Conservation (phyloP, 768 basidiomycete species). For the Russula dissimulans region DNA sequence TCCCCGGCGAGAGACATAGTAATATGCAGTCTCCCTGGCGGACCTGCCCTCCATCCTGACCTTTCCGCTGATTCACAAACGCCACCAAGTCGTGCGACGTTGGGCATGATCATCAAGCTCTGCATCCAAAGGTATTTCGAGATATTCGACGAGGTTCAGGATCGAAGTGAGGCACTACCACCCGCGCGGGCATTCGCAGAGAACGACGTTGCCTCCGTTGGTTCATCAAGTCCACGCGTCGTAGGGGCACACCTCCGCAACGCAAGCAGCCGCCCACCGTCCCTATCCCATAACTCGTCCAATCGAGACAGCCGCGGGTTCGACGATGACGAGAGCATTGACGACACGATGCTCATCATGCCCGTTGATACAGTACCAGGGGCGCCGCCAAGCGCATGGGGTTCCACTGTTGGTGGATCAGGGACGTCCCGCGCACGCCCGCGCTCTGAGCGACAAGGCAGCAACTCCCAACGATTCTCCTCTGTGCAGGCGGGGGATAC, state of each 20-base stretch:
- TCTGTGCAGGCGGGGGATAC: slow-evolving; percentile 28
- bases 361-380: slow-evolving; percentile 42
- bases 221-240: slow-evolving; percentile 11
- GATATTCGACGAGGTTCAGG: slow-evolving; percentile 73
- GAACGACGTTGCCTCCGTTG: slow-evolving; percentile 5
- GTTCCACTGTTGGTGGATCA: slow-evolving; percentile 16
- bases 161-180: slow-evolving; percentile 53
- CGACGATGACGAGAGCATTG: slow-evolving; percentile 65
- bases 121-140: slow-evolving; percentile 82
- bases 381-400: slow-evolving; percentile 34
- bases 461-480: slow-evolving; percentile 7
- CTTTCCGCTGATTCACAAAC: slow-evolving; percentile 20
- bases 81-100: slow-evolving; percentile 47
- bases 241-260: background rate
- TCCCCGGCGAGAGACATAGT: slow-evolving; percentile 63
- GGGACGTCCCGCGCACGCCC: slow-evolving; percentile 35
- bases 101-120: slow-evolving; percentile 62
- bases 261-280: slow-evolving; percentile 14
- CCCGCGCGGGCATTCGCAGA: slow-evolving; percentile 13
- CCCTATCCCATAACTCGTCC: slow-evolving; percentile 12
- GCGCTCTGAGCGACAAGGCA: slow-evolving; percentile 29
- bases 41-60: slow-evolving; percentile 32
- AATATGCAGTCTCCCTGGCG: slow-evolving; percentile 58
- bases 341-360: slow-evolving; percentile 70
- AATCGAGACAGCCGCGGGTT: slow-evolving; percentile 25